Evolutionary conservation across 352 stramenopile genomes (phyloP), one percentile per base, ranked within the genome.

Genomic region (Aphanomyces stellatus): DNA sequence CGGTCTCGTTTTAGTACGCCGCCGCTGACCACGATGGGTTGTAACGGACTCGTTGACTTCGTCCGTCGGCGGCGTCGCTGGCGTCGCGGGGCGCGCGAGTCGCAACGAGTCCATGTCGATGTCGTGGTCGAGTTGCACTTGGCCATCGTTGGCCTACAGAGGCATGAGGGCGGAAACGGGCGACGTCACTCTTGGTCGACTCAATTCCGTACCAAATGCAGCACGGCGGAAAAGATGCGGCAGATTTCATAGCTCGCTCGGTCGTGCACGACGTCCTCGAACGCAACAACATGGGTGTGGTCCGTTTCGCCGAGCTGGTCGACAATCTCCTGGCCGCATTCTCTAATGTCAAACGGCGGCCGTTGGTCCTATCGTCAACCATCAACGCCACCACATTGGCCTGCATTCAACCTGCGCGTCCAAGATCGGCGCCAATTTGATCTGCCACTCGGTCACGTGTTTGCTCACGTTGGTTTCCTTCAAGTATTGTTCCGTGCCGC

Each of bases 151-250:
- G 17, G 60, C 60, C 60, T 67, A 57, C 4, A 22, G 1, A 1
- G n/a, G 5, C 19, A 64, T 34, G 37, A 35, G 5, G 41, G 11
- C 41, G 24, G 17, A 33, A 46, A 19, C 37, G 37, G n/a, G n/a
- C n/a, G n/a, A n/a, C n/a, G n/a, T n/a, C n/a, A n/a, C n/a, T n/a
- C n/a, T 46, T 46, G 11, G n/a, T 19, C n/a, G n/a, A 19, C 37
- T 46, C n/a, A 46, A 46, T 11, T 6, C 0, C 46, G 43, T 67
- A 67, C 60, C 60, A 67, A 31, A 10, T 67, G 60, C 41, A 67
- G 28, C 17, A 51, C 41, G 31, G 60, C 60, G 17, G 60, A 59
- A 22, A 67, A 67, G n/a, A 67, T 67, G 40, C 60, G 60, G 49
- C 60, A 67, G 13, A 67, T 51, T 34, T 67, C 46, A 24, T 57